phyloP scores from a whole-genome alignment of 331 rosid species.

The Prunus yedoensis region DNA sequence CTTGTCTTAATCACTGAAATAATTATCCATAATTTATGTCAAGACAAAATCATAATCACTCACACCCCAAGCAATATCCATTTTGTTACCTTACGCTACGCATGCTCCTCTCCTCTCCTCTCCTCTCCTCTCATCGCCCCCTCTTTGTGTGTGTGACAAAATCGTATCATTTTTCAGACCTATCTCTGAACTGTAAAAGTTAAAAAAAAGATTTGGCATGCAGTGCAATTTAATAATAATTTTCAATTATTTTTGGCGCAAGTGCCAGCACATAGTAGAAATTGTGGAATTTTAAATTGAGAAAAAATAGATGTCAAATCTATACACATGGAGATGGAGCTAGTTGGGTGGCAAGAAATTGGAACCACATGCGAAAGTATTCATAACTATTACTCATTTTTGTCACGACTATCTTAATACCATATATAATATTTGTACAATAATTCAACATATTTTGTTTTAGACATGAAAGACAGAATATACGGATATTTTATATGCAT shows the following conservation, averaged over 20 bases:
- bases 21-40: conserved; percentile 8
- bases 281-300: background rate
- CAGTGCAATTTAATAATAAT: background rate
- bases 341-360: background rate
- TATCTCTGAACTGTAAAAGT: no score
- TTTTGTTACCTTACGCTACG: background rate
- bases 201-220: background rate
- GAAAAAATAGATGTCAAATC: background rate
- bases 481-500: no score
- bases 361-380: background rate
- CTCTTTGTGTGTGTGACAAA: background rate
- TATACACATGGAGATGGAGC: background rate
- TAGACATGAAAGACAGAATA: background rate
- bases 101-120: background rate
- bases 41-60: conserved; percentile 33
- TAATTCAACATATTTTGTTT: background rate
- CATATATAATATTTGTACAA: background rate
- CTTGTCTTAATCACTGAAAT: conserved; percentile 18
- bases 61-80: conserved; percentile 2
- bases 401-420: background rate
- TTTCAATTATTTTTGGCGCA: background rate
- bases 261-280: no score
- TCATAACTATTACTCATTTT: background rate
- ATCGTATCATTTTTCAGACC: background rate
- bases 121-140: no score